These are phyloP conservation scores for Alopecurus myosuroides DNA, from an alignment of 176 grass and related monocot genomes.

Conservation along the genomic window DNA sequence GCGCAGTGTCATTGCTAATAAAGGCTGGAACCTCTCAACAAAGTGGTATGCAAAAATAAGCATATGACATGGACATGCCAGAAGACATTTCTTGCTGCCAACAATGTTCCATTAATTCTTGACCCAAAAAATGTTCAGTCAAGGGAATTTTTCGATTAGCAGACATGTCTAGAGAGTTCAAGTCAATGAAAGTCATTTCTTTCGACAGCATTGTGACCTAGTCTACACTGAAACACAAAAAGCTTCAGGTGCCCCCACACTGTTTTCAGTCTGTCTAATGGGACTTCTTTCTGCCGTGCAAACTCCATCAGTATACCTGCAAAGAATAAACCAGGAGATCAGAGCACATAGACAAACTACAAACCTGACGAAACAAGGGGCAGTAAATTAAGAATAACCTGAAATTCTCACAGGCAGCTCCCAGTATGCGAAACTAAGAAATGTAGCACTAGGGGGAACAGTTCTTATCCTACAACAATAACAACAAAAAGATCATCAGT, in stretches of 20 bases:
- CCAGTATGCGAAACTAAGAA: neutral
- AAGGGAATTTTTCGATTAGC: neutral
- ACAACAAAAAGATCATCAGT: neutral
- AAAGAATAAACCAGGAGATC: neutral
- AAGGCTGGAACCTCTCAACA: no score
- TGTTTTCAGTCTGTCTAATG: neutral
- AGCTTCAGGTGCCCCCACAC: neutral
- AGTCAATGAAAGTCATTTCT: neutral
- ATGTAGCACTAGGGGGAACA: neutral
- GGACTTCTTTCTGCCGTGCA: neutral
- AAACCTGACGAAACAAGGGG: neutral
- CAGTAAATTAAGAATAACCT: neutral
- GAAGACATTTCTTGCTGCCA: neutral
- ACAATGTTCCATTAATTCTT: neutral
- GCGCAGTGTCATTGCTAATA: no score
- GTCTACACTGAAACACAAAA: slow-evolving; percentile 4
- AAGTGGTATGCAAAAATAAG: no score
- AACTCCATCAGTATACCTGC: slow-evolving; percentile 15
- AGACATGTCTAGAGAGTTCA: neutral
- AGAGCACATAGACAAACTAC: neutral
- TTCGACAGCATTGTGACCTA: neutral
- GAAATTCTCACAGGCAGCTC: neutral
- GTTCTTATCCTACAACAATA: slow-evolving; percentile 29
- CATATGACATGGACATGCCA: no score
- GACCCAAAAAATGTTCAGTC: neutral